Evolutionary conservation across 140 eudicot genomes (phyloP).

Genomic region (Bidens hawaiensis): DNA sequence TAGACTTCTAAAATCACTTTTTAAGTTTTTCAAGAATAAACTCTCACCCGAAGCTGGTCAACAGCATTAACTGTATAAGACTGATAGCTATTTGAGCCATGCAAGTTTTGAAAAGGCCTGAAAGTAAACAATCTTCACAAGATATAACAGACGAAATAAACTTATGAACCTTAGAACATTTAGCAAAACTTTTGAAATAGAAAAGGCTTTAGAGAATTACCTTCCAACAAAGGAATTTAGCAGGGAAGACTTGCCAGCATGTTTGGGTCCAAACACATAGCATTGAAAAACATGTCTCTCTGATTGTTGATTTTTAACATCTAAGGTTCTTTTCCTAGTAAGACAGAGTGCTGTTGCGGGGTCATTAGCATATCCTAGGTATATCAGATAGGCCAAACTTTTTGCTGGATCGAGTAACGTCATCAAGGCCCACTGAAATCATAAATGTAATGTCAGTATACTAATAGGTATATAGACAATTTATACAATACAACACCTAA

Average conservation of each 20-base stretch:
- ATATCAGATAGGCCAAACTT: conserved; percentile 82
- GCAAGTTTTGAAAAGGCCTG: conserved; percentile 71
- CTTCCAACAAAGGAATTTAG: conserved; percentile 76
- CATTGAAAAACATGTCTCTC: conserved; percentile 86
- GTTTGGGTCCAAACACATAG: conserved; percentile 84
- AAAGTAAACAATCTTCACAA: conserved; percentile 13
- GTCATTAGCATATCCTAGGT: conserved; percentile 66
- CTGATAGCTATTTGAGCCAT: conserved; percentile 35
- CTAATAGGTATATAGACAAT: not conserved
- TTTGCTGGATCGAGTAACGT: conserved; percentile 73
- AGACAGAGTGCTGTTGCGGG: conserved; percentile 81
- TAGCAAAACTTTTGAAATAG: not conserved
- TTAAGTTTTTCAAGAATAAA: conserved; percentile 4
- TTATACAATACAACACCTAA: conserved; percentile 4
- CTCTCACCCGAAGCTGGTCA: conserved; percentile 73
- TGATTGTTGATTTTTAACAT: conserved; percentile 82
- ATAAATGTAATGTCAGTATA: conserved; percentile 15
- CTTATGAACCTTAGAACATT: not conserved
- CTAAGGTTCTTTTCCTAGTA: conserved; percentile 69
- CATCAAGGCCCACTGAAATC: conserved; percentile 93
- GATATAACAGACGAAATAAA: not conserved
- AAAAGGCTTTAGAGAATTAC: conserved; percentile 31
- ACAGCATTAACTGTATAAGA: conserved; percentile 67
- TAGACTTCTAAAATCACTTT: not conserved
- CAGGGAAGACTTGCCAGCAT: conserved; percentile 81